Evolutionary conservation across 169 alveolate genomes (phyloP).

Genomic region (Eimeria praecox): DNA sequence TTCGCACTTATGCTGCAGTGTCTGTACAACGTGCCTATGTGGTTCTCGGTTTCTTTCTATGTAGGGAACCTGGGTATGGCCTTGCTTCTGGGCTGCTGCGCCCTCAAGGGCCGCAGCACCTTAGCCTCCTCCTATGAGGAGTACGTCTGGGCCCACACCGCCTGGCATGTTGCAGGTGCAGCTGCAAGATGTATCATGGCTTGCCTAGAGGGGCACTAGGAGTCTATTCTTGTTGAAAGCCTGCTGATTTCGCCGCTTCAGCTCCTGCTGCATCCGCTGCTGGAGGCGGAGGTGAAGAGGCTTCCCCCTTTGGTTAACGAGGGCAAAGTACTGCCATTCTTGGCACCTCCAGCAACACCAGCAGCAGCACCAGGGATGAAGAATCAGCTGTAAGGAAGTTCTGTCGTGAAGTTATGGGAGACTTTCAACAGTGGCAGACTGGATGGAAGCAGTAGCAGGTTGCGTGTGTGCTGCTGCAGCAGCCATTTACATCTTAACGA

Average conservation of each 20-base stretch:
- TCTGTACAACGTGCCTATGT: conserved; percentile 51
- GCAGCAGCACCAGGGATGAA: not conserved
- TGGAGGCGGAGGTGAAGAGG: not conserved
- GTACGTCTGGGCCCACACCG: conserved; percentile 46
- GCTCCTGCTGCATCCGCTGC: not conserved
- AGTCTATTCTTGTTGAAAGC: not conserved
- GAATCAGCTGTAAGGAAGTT: not conserved
- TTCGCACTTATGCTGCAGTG: conserved; percentile 38
- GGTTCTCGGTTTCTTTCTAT: conserved; percentile 13
- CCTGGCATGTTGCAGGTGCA: conserved; percentile 69
- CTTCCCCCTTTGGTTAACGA: not conserved
- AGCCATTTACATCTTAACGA: not conserved
- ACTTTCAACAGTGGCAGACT: not conserved
- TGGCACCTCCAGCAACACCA: not conserved
- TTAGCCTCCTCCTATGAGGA: conserved; percentile 4
- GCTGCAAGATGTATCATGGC: conserved; percentile 70
- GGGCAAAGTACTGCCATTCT: not conserved
- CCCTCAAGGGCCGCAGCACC: conserved; percentile 30
- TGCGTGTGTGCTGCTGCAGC: not conserved
- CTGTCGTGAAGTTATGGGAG: not conserved
- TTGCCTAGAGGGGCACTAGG: conserved; percentile 36
- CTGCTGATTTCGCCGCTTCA: not conserved
- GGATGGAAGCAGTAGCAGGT: not conserved
- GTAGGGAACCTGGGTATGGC: conserved; percentile 7
- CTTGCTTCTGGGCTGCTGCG: conserved; percentile 32